Evolutionary conservation across 2,329 filamentous ascomycete genomes (phyloP), one percentile per base, ranked within the genome.

Genomic region (Aspergillus sp.): DNA sequence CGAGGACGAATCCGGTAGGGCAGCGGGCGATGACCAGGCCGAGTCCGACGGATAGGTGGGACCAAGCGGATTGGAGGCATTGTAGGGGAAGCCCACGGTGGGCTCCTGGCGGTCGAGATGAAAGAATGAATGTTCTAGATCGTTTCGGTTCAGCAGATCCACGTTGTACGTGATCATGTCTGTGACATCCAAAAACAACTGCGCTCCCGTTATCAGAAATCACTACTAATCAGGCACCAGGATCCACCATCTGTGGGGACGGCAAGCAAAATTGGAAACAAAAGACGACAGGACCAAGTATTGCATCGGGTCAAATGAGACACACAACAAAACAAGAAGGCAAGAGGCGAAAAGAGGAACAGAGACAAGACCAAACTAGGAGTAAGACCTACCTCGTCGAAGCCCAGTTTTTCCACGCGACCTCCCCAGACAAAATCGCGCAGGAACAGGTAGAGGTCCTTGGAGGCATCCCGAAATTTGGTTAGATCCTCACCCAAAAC

Each of bases 401-500:
- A 91, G 0, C 95, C 94, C 29, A 98, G 79, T 22, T 90, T 85
- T 77, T 98, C 93, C 2, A 89, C 88, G 62, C 86, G 90, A 36
- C 81, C 81, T 63, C 87, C 91, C 92, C 92, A 97, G 0, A 90
- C 88, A 69, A 89, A 89, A 16, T 82, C 79, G 59, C 85, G 85
- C 55, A 97, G 79, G 65, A 93, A 90, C 32, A 82, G 78, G 76
- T 91, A 96, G 3, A 96, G 81, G 49, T 82, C 81, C 77, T 97
- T 97, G 59, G 92, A 96, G 24, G 85, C 89, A 81, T 96, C 87
- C 14, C 94, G 88, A 71, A 98, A 98, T 4, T 85, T 87, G 14
- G 89, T 89, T 66, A 96, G 80, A 68, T 96, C 92, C 75, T 98
- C 92, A 31, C 94, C 93, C 18, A 96, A 85, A 42, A 95, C 85